Percentiles rank a stretch among this genome's conserved stretches.
Evolutionary conservation across 2,329 filamentous ascomycete genomes (phyloP).

Genomic region (Botrytis elliptica): DNA sequence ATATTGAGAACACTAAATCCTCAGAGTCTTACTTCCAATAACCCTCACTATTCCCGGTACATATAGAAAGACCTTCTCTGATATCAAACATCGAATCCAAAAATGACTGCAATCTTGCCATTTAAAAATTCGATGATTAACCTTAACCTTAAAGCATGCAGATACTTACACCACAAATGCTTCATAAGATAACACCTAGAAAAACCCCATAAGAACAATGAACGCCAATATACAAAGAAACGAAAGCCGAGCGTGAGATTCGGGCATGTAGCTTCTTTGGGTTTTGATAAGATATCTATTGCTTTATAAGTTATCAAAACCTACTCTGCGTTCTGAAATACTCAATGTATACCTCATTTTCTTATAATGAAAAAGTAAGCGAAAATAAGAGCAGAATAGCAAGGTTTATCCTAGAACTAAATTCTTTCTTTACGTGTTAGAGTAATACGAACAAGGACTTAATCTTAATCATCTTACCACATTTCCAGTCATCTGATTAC

Average conservation of each 20-base stretch:
- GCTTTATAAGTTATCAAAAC: too few relatives aligned
- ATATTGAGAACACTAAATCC: not conserved
- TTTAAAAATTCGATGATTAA: not conserved
- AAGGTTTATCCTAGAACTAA: not conserved
- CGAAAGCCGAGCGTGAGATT: too few relatives aligned
- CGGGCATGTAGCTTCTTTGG: too few relatives aligned
- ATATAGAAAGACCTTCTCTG: rapidly evolving
- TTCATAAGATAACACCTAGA: rapidly evolving
- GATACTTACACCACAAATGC: not conserved
- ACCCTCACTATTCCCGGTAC: not conserved
- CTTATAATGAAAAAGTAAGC: too few relatives aligned
- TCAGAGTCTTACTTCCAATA: not conserved
- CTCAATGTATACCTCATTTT: too few relatives aligned
- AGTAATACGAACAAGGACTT: not conserved
- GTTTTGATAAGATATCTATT: too few relatives aligned
- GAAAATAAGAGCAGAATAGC: rapidly evolving
- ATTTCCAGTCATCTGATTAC: not conserved
- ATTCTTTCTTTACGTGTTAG: not conserved
- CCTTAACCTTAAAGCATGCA: not conserved
- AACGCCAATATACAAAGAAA: not conserved
- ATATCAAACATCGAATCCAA: not conserved
- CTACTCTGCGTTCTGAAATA: too few relatives aligned
- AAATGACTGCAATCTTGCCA: not conserved
- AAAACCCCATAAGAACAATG: rapidly evolving
- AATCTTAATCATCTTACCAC: not conserved